Conservation (phyloP, 148 eudicot species). For the Euryodendron excelsum region DNA sequence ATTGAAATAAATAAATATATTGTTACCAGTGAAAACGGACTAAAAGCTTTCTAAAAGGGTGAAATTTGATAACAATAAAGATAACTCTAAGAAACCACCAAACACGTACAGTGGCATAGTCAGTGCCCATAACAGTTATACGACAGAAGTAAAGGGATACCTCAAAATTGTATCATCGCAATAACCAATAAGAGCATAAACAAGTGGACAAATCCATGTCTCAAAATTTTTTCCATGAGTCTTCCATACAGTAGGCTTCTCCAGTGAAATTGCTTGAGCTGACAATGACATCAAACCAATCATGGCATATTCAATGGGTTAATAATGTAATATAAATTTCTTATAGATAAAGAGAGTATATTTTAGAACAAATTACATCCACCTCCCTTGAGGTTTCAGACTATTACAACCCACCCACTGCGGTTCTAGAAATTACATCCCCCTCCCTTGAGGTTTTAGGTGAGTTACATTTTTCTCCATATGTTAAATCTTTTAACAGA, state of each 20-base stretch:
- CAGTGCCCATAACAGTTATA: constrained; percentile 6
- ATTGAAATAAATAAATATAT: too few species aligned
- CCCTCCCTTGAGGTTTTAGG: too few species aligned
- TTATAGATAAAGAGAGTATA: too few species aligned
- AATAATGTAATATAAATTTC: not conserved
- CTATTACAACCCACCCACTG: too few species aligned
- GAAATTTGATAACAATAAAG: not conserved
- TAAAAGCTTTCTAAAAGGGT: too few species aligned
- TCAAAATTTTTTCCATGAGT: constrained; percentile 73
- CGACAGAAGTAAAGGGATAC: constrained; percentile 34
- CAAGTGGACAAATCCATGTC: constrained; percentile 87
- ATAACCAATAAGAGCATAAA: constrained; percentile 70
- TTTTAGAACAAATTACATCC: too few species aligned
- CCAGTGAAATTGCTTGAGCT: constrained; percentile 76
- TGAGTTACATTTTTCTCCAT: too few species aligned
- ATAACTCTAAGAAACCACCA: constrained; percentile 7
- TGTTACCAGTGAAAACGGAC: too few species aligned
- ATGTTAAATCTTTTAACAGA: too few species aligned
- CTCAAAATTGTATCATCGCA: constrained; percentile 79
- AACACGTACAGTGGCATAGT: constrained; percentile 1
- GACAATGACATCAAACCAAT: constrained; percentile 25
- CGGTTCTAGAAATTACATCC: too few species aligned
- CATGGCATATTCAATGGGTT: not conserved
- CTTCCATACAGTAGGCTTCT: constrained; percentile 65
- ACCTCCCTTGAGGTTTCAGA: too few species aligned